phyloP scores from a whole-genome alignment of 768 basidiomycete species.

The Gloeophyllum trabeum region DNA sequence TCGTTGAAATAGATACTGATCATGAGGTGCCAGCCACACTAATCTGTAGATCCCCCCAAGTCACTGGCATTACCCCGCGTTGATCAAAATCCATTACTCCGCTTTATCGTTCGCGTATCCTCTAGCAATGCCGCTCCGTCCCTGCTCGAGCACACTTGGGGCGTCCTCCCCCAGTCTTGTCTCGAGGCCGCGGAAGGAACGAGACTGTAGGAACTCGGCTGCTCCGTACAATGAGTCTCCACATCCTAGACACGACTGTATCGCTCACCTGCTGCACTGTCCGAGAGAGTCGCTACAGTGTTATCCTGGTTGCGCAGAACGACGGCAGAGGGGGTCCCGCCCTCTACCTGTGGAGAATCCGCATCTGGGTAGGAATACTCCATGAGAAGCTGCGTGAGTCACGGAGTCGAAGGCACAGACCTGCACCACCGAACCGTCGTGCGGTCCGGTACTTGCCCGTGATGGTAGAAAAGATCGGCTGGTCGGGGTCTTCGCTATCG shows the following conservation, averaged over 20 bases:
- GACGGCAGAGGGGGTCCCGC: slow-evolving; percentile 28
- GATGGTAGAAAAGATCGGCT: slow-evolving; percentile 75
- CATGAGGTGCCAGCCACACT: no score
- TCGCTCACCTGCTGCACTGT: slow-evolving; percentile 61
- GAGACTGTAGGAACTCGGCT: slow-evolving; percentile 63
- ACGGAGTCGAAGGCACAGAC: neutral
- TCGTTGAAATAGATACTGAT: no score
- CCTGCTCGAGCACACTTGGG: slow-evolving; percentile 79
- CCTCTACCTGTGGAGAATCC: slow-evolving; percentile 9
- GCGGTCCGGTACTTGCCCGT: slow-evolving; percentile 80
- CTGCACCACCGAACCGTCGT: slow-evolving; percentile 46
- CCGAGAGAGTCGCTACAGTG: slow-evolving; percentile 38
- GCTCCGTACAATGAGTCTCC: slow-evolving; percentile 3
- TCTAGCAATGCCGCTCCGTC: slow-evolving; percentile 79
- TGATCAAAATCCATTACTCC: no score
- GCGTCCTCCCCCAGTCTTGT: slow-evolving; percentile 63
- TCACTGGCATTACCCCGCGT: no score
- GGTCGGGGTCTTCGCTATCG: slow-evolving; percentile 47
- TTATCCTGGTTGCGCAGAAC: slow-evolving; percentile 55
- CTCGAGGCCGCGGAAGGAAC: slow-evolving; percentile 79
- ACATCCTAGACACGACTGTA: neutral
- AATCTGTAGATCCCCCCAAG: no score
- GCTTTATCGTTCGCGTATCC: slow-evolving; percentile 66
- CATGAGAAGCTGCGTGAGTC: neutral
- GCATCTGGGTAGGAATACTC: neutral